Percentiles rank a stretch among this genome's conserved stretches.
These are phyloP conservation scores for Aspergillus aculeatus DNA, from an alignment of 2,329 filamentous ascomycete genomes.

Conservation along the genomic window DNA sequence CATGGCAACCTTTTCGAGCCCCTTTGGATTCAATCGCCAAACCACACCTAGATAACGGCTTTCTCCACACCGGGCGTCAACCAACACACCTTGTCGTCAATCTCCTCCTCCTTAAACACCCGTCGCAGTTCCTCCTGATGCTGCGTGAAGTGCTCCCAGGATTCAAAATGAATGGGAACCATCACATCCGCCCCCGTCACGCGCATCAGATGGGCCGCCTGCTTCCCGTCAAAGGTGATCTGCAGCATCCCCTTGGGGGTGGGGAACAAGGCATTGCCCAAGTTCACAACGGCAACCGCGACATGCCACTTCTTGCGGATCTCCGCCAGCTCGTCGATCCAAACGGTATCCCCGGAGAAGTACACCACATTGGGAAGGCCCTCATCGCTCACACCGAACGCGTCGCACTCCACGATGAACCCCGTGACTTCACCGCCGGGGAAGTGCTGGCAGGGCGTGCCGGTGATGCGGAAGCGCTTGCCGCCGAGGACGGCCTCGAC, in stretches of 20 bases:
- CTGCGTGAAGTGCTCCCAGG: constrained; percentile 47
- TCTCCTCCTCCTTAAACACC: constrained; percentile 31
- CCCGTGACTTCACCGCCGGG: constrained; percentile 46
- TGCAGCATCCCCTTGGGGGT: constrained; percentile 31
- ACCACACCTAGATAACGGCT: no score
- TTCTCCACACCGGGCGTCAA: no score
- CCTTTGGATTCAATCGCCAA: no score
- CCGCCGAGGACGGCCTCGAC: constrained; percentile 29
- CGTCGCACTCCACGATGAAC: constrained; percentile 39
- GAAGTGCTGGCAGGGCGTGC: constrained; percentile 45
- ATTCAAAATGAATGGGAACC: constrained; percentile 50
- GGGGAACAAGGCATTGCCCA: constrained; percentile 27
- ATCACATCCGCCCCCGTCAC: constrained; percentile 44
- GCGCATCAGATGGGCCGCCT: constrained; percentile 39
- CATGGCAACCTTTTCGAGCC: no score
- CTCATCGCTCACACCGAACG: constrained; percentile 37
- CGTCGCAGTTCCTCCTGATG: constrained; percentile 26
- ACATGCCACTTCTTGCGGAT: constrained; percentile 39
- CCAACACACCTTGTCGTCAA: no score
- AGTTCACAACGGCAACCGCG: constrained; percentile 40
- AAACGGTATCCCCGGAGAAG: constrained; percentile 33
- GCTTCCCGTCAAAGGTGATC: constrained; percentile 48
- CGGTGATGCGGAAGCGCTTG: constrained; percentile 40
- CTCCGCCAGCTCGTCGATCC: constrained; percentile 38
- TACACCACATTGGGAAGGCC: constrained; percentile 47